Percentiles rank a stretch among this genome's conserved stretches.
Conservation (phyloP, 345 rosid species). For the Bruguiera sexangula region DNA sequence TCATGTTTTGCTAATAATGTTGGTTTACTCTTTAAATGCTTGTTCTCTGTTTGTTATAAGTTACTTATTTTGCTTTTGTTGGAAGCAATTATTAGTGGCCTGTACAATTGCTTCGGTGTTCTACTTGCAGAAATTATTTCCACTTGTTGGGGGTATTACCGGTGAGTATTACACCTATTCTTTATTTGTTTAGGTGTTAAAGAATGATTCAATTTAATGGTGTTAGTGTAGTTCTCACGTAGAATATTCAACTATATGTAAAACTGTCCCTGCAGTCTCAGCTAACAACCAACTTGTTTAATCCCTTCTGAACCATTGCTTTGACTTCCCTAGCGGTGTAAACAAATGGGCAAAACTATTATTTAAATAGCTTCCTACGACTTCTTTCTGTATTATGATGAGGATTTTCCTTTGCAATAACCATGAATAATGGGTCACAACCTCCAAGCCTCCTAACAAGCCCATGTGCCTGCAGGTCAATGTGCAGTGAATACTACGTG, state of each 20-base stretch:
- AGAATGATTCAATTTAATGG: neutral
- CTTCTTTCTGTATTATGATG: neutral
- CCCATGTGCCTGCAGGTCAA: conserved; percentile 22
- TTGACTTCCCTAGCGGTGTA: conserved; percentile 7
- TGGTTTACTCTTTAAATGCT: no score
- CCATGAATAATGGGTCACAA: conserved; percentile 25
- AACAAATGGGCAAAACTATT: conserved; percentile 17
- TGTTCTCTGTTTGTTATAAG: neutral
- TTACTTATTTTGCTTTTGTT: neutral
- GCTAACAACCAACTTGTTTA: conserved; percentile 1
- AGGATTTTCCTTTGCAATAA: conserved; percentile 8
- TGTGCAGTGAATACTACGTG: neutral
- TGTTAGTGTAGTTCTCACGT: neutral
- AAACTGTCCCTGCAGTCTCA: conserved; percentile 12
- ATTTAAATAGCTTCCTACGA: neutral
- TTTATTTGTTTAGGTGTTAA: neutral
- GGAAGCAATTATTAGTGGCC: neutral
- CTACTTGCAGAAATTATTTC: neutral
- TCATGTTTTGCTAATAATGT: no score
- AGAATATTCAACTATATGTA: conserved; percentile 1
- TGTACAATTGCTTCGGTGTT: neutral
- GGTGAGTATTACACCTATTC: neutral
- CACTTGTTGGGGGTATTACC: no score
- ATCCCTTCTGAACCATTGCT: neutral
- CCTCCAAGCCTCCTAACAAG: conserved; percentile 11